Evolutionary conservation across 1,284 basidiomycete species (phyloP), one percentile per base, ranked within the genome.

Genomic region (Trametes versicolor): DNA sequence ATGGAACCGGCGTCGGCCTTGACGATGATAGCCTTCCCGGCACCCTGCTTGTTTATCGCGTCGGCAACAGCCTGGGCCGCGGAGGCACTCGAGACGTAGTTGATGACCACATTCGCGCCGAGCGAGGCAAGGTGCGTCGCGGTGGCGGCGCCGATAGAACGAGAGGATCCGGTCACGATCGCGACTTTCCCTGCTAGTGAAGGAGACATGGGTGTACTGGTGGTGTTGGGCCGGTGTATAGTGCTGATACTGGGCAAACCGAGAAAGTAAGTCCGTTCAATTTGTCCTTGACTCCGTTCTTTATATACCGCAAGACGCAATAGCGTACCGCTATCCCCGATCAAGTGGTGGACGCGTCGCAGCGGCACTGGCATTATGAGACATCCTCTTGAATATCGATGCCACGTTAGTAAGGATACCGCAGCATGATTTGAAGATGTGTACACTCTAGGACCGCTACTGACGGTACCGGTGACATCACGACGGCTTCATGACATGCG

Each of bases 111-210:
- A 66, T 79, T 82, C 19, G 86, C 86, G 23, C 87, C 87, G 68
- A 86, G 79, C 37, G 79, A 79, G 10, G 83, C 87, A 37, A 89
- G 80, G 34, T 79, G 77, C 47, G 75, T 78, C 0, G 85, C 87
- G 60, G 88, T 82, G 19, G 85, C 80, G 1, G 86, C 86, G 36
- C 87, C 87, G 45, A 87, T 88, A 19, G 82, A 83, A 23, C 85
- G 82, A 27, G 87, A 87, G 6, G 85, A 87, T 43, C 87, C 86
- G 13, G 87, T 88, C 39, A 89, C 80, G 54, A 88, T 74, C 23
- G 85, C 85, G 23, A 85, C 81, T 76, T 85, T 87, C 56, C 75
- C 75, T 45, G 68, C 27, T 48, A 75, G 70, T 2, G 74, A 71
- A n/a, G 69, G 55, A 39, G 69, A 60, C 70, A 70, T 70, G 39